Base-by-base conservation (phyloP, 495 filamentous ascomycete genomes). In the Talaromyces borbonicus region DNA sequence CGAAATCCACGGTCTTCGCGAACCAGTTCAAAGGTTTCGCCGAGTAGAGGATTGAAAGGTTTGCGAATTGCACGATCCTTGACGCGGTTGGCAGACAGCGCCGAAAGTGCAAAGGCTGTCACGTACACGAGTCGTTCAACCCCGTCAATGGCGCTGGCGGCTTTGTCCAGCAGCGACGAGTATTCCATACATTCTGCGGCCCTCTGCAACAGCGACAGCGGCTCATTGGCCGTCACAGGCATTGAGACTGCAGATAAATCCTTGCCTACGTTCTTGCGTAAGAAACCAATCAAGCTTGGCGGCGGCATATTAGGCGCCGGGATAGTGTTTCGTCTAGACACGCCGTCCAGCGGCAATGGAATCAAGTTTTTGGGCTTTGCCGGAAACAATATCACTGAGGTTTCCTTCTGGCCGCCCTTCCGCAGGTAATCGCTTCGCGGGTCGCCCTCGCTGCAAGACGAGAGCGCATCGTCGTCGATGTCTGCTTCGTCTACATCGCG, bases 261-360 rank as follows among this genome's bases (percentile, higher is more conserved):
- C 66, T 97, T 97, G 52, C 92, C 92, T 9, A 96, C 92, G 52
- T 98, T 98, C 60, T 96, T 98, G 56, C 93, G 86, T 8, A 97
- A 70, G 59, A 96, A 94, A 1, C 85, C 83, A 47, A 98, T 92
- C 24, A 98, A 67, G 62, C 87, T 94, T 0, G 92, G 92, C 0
- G 93, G 90, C 29, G 77, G 57, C 22, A 87, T 78, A 19, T 78
- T 89, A 3, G 88, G 77, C 1, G 82, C 71, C 0, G 77, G 68
- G 11, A 98, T 77, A 2, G 79, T 83, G 14, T 65, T 69, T 43
- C 92, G 78, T n/a, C 92, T 77, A 31, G 71, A 60, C 5, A 90
- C 71, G 0, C 65, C 51, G 16, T 78, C 65, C 25, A 90, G 67
- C 5, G 92, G 92, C 12, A 98, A 72, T 4, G 93, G 92, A 14